A percentile compares a stretch with the other conserved stretches of the same genome.
Conservation (phyloP, 441 rosid genomes). For the Aleurites moluccanus region DNA sequence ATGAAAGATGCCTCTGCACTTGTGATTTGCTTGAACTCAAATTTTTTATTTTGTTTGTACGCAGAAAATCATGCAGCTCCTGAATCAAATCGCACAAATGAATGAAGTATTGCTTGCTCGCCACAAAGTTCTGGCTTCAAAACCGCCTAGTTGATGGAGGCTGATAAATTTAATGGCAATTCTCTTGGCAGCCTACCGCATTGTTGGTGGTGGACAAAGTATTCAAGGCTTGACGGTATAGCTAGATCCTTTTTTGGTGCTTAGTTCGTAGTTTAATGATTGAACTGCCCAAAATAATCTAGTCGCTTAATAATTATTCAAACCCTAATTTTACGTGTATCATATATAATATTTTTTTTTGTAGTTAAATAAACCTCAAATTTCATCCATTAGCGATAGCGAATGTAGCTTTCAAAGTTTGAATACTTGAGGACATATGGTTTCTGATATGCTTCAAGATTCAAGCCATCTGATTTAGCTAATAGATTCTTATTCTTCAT, state of each 20-base stretch:
- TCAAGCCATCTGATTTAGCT: not conserved
- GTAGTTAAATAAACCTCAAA: no score
- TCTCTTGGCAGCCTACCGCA: not conserved
- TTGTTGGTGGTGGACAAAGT: not conserved
- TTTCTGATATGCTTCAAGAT: not conserved
- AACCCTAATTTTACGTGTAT: no score
- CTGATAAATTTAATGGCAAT: not conserved
- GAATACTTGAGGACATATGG: not conserved
- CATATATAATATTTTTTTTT: no score
- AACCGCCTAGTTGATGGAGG: constrained; percentile 28
- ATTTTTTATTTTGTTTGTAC: constrained; percentile 4
- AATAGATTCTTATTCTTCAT: not conserved
- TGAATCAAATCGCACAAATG: constrained; percentile 69
- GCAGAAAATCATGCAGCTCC: constrained; percentile 63
- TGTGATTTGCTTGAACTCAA: not conserved
- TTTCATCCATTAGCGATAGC: not conserved
- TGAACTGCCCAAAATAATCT: not conserved
- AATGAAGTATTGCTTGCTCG: constrained; percentile 56
- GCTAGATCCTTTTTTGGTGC: not conserved
- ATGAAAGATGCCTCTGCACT: no score
- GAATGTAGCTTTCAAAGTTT: not conserved
- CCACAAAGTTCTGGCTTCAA: constrained; percentile 44
- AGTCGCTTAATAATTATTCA: no score
- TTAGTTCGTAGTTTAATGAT: not conserved
- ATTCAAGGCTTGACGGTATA: not conserved